These are phyloP conservation scores for Coprinopsis sp. DNA, from an alignment of 768 basidiomycete species.

Conservation along the genomic window DNA sequence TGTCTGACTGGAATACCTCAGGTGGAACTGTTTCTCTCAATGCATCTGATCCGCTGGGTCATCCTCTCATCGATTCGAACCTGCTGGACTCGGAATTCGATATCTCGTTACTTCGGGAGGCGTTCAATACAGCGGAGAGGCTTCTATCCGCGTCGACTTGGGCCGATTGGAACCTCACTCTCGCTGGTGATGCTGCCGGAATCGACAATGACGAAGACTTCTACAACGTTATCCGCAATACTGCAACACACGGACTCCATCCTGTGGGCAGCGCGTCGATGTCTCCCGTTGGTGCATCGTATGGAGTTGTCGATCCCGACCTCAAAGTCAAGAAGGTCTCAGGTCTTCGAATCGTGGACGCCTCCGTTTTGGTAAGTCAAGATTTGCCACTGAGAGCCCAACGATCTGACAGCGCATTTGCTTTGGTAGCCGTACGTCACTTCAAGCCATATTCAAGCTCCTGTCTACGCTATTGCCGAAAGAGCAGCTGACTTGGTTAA, in stretches of 20 bases:
- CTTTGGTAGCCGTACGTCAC: slow-evolving; percentile 4
- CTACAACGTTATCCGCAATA: slow-evolving; percentile 4
- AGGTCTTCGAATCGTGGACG: slow-evolving; percentile 13
- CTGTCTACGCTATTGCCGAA: slow-evolving; percentile 11
- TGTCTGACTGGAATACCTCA: neutral
- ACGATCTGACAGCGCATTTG: neutral
- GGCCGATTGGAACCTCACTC: slow-evolving; percentile 3
- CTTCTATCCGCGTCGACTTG: slow-evolving; percentile 9
- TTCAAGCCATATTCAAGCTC: slow-evolving; percentile 6
- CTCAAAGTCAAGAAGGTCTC: slow-evolving; percentile 9
- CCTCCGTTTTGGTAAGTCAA: slow-evolving; percentile 11
- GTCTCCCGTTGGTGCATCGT: slow-evolving; percentile 9
- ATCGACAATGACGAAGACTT: slow-evolving; percentile 6
- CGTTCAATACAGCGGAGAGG: neutral
- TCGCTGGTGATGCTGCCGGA: neutral
- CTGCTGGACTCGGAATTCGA: slow-evolving; percentile 7
- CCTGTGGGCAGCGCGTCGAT: slow-evolving; percentile 8
- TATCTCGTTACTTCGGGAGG: slow-evolving; percentile 1
- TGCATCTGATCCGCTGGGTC: slow-evolving; percentile 7
- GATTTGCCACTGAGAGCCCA: neutral
- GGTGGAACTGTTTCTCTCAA: slow-evolving; percentile 12
- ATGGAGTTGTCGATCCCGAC: slow-evolving; percentile 13
- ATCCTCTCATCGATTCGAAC: slow-evolving; percentile 9
- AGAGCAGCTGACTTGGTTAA: no score
- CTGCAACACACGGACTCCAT: neutral